A percentile compares a stretch with the other conserved stretches of the same genome.
Evolutionary conservation across 345 rosid species (phyloP).

Genomic region (Citrus trifoliata): DNA sequence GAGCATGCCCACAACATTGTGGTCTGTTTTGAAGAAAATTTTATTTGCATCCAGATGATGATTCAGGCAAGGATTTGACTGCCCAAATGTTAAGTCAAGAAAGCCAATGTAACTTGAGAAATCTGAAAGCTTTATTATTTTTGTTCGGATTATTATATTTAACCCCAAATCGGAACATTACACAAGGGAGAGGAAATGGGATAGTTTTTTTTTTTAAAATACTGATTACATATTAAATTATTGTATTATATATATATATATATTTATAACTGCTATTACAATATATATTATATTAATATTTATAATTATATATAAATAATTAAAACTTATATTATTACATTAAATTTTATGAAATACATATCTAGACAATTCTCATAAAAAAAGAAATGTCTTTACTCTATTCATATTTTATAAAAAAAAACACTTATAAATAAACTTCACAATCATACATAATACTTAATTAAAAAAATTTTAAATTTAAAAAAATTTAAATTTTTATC

Average conservation of each 20-base stretch:
- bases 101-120: not conserved
- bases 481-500: fast-evolving
- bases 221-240: fast-evolving
- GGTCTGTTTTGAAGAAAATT: not conserved
- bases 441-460: fast-evolving
- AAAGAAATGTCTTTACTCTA: fast-evolving
- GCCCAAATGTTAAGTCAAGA: not conserved
- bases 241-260: no score
- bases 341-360: no score
- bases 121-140: not conserved
- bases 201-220: not conserved
- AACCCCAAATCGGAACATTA: no score
- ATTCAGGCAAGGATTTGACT: not conserved
- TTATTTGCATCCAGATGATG: not conserved
- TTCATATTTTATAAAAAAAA: no score
- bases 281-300: fast-evolving
- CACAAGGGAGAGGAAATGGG: not conserved
- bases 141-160: no score
- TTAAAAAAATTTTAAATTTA: fast-evolving
- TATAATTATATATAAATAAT: no score
- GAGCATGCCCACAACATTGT: not conserved
- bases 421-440: fast-evolving
- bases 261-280: no score
- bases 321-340: fast-evolving
- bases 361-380: fast-evolving